phyloP scores from a whole-genome alignment of 805 yeast species.

The Saturnispora saitoi region DNA sequence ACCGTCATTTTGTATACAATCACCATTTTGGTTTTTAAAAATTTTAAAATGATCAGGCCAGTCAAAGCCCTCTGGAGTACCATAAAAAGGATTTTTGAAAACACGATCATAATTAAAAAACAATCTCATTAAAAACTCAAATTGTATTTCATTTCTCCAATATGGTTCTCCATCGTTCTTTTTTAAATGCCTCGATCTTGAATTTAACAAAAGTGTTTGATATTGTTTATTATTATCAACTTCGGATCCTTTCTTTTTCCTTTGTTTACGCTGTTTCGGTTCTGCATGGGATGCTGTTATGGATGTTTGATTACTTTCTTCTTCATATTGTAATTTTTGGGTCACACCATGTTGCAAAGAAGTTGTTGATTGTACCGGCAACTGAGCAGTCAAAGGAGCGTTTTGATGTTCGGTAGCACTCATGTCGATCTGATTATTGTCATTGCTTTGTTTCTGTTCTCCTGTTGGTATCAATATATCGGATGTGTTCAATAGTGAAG shows the following conservation, averaged over 20 bases:
- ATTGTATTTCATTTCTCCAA: constrained; percentile 82
- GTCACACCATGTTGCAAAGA: not conserved
- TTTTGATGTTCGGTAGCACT: not conserved
- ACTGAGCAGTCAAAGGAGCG: too few species aligned
- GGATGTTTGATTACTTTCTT: not conserved
- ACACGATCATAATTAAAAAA: constrained; percentile 57
- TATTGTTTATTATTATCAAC: constrained; percentile 16
- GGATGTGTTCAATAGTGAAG: not conserved
- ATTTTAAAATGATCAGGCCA: constrained; percentile 28
- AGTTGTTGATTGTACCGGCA: too few species aligned
- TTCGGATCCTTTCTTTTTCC: not conserved
- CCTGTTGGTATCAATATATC: not conserved
- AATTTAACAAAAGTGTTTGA: constrained; percentile 24
- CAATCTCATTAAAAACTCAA: constrained; percentile 58
- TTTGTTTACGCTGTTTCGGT: not conserved
- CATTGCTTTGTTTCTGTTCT: not conserved
- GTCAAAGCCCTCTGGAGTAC: constrained; percentile 28
- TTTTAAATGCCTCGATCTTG: constrained; percentile 53
- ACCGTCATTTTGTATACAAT: constrained; percentile 21
- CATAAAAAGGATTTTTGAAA: constrained; percentile 54
- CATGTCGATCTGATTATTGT: not conserved
- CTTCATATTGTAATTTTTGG: not conserved
- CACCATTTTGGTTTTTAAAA: constrained; percentile 21
- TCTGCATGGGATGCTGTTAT: not conserved
- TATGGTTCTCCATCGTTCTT: constrained; percentile 90